Percentiles rank a stretch among this genome's conserved stretches.
These are phyloP conservation scores for Astrothelium macrocarpum DNA, from an alignment of 495 filamentous ascomycete genomes.

Conservation along the genomic window DNA sequence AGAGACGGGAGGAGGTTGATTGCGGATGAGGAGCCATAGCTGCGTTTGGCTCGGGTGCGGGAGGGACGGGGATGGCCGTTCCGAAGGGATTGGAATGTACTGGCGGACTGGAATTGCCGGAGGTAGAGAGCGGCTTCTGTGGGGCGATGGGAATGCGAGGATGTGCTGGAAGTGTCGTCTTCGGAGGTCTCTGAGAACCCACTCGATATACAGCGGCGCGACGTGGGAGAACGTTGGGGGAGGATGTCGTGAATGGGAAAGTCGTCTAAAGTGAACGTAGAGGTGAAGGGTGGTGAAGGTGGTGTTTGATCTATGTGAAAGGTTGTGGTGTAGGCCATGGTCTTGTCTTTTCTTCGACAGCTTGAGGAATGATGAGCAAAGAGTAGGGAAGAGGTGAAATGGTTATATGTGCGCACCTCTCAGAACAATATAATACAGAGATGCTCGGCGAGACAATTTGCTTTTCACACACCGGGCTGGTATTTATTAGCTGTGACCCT, in stretches of 20 bases:
- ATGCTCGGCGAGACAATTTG: conserved; percentile 58
- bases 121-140: conserved; percentile 27
- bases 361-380: conserved; percentile 15
- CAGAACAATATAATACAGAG: conserved; percentile 42
- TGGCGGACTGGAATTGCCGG: conserved; percentile 24
- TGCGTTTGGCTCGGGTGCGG: conserved; percentile 21
- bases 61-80: conserved; percentile 10
- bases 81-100: neutral
- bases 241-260: conserved; percentile 30
- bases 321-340: conserved; percentile 8
- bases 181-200: conserved; percentile 25
- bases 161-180: conserved; percentile 19
- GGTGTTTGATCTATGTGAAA: conserved; percentile 19
- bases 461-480: conserved; percentile 54
- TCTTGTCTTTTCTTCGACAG: conserved; percentile 33
- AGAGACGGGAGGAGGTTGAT: conserved; percentile 26
- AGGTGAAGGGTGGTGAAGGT: conserved; percentile 19
- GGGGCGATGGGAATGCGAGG: conserved; percentile 11
- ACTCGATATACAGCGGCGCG: conserved; percentile 19
- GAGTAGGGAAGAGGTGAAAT: neutral
- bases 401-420: conserved; percentile 28
- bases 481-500: conserved; percentile 14
- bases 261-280: conserved; percentile 27
- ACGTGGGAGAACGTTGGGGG: conserved; percentile 33
- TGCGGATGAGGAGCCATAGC: conserved; percentile 17